Percentiles rank a stretch among this genome's conserved stretches.
Conservation (phyloP, 345 rosid genomes). For the Zanthoxylum bungeanum region DNA sequence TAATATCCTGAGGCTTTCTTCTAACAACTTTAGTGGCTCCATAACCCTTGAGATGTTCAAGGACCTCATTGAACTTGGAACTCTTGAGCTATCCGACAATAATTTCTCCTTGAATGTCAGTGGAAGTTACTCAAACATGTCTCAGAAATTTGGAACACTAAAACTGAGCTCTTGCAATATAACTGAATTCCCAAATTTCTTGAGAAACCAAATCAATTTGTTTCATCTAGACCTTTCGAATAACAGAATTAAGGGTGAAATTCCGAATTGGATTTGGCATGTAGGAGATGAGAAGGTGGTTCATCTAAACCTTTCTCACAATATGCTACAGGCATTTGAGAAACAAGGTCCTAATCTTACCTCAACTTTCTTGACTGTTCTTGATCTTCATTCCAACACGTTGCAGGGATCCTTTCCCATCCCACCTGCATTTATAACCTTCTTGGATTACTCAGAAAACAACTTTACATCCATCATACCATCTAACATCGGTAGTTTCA, state of each 20-base stretch:
- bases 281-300: background rate
- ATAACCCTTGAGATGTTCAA: conserved; percentile 10
- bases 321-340: conserved; percentile 10
- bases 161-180: conserved; percentile 25
- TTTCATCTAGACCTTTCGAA: conserved; percentile 3
- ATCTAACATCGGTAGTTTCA: background rate
- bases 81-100: background rate
- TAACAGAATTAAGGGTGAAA: conserved; percentile 17
- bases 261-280: conserved; percentile 21
- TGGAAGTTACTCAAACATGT: background rate
- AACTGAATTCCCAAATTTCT: conserved; percentile 20
- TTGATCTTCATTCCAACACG: background rate
- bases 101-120: background rate
- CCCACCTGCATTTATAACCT: background rate
- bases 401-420: background rate
- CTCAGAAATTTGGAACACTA: background rate
- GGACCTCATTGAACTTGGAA: background rate
- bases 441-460: background rate
- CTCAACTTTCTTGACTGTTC: background rate
- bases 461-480: background rate
- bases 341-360: background rate
- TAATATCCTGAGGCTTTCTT: background rate
- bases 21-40: conserved; percentile 18
- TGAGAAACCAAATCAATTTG: conserved; percentile 3
- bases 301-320: background rate